These are phyloP conservation scores for Pythium aquatile DNA, from an alignment of 352 stramenopile species.

Conservation along the genomic window DNA sequence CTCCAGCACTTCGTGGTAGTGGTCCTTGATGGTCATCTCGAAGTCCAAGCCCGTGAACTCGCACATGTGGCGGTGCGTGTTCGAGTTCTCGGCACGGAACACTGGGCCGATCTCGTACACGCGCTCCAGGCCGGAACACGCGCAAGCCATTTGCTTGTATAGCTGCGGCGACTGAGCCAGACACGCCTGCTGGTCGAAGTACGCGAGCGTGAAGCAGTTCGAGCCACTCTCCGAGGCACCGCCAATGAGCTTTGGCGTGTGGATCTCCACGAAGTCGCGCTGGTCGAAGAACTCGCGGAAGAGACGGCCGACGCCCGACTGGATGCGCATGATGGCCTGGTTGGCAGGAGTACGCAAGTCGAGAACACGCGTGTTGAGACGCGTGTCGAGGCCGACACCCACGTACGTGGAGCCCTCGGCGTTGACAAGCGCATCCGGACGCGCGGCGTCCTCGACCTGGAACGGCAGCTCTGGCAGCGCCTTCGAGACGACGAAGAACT, in stretches of 20 bases:
- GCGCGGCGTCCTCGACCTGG: constrained; percentile 95
- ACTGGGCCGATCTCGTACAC: constrained; percentile 99
- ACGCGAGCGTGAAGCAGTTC: constrained; percentile 98
- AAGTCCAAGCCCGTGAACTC: constrained; percentile 99
- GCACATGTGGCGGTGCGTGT: constrained; percentile 99
- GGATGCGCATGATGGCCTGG: constrained; percentile 98
- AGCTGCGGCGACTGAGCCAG: constrained; percentile 97
- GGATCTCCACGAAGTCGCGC: constrained; percentile 98
- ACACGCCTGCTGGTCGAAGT: constrained; percentile 97
- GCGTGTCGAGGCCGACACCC: constrained; percentile 88
- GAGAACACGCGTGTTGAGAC: constrained; percentile 95
- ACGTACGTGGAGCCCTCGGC: constrained; percentile 84
- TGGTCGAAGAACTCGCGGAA: constrained; percentile 97
- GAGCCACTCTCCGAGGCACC: constrained; percentile 96
- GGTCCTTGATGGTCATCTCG: constrained; percentile 99
- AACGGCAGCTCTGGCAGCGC: constrained; percentile 89
- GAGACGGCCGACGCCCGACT: constrained; percentile 94
- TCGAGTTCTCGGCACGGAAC: constrained; percentile 99
- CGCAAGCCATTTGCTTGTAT: constrained; percentile 99
- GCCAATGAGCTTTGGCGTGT: constrained; percentile 98
- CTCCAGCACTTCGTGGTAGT: constrained; percentile 99
- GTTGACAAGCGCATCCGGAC: constrained; percentile 85
- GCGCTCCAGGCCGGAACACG: constrained; percentile 97
- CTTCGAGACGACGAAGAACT: constrained; percentile 96
- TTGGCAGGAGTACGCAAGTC: constrained; percentile 98